Evolutionary conservation across 2,329 filamentous ascomycete species (phyloP), one percentile per base, ranked within the genome.

Genomic region (Arthrinium phaeospermum): DNA sequence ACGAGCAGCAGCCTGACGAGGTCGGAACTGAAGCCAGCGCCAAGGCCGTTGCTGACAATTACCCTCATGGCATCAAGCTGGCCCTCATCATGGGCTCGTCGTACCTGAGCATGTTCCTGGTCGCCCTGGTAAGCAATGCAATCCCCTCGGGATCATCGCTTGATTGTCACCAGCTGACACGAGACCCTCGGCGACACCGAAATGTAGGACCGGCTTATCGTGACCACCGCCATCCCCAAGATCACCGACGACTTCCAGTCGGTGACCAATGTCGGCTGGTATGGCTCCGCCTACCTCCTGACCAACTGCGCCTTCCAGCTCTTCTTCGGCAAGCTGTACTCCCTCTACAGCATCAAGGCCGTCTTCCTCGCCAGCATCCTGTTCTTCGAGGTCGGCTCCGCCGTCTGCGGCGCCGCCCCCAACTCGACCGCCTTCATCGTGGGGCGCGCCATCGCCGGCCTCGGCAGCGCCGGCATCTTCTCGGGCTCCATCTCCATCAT

Each of bases 291-390:
- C 34, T 84, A 82, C 71, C 72, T 83, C 70, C 73, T 83, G 14
- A 82, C 81, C 0, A 79, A 78, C 47, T 81, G 79, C 67, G 76
- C 81, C 69, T 84, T 83, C 71, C 83, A 84, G 76, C 80, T 84
- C n/a, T 72, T 82, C 46, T 84, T 82, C 64, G 82, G 83, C 71
- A 83, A 83, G 73, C 71, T 83, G 45, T 85, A 83, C 75, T 80
- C 76, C 57, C 81, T 83, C 75, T 83, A 79, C 75, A 78, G 78
- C 68, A 75, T 84, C 73, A 83, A 82, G 72, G 61, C 68, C 22
- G 75, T 78, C 70, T 82, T 81, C 70, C 73, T 82, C 24, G 44
- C 72, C 27, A 75, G 77, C 51, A 77, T 83, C 45, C 22, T 79
- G 27, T 75, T 83, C 30, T 83, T 83, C 73, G 82, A 83, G 76